Evolutionary conservation across 2,329 filamentous ascomycete genomes (phyloP).

Genomic region (Aspergillus luchuensis): DNA sequence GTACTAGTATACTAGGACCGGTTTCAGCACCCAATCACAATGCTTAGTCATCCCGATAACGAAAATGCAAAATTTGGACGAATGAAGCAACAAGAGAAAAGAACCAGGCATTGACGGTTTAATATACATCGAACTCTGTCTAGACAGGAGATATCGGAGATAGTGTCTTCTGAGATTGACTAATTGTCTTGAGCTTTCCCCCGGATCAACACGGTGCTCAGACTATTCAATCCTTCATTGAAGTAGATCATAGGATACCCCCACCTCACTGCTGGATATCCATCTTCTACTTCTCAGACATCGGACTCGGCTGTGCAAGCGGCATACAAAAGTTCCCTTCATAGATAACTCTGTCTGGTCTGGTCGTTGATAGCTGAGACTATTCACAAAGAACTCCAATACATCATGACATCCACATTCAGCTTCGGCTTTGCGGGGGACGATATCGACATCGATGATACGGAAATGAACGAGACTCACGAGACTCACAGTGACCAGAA

Average conservation of each 20-base stretch:
- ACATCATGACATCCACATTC: conserved; percentile 42
- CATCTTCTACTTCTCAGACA: neutral
- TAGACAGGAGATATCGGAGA: neutral
- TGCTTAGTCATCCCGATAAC: conserved; percentile 22
- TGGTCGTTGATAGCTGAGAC: neutral
- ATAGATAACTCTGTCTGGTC: too few relatives aligned
- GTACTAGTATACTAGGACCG: too few relatives aligned
- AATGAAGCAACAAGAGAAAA: neutral
- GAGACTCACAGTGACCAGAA: conserved; percentile 14
- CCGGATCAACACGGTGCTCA: too few relatives aligned
- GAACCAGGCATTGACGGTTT: neutral
- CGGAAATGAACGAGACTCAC: conserved; percentile 27
- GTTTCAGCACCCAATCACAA: neutral
- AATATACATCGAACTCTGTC: neutral
- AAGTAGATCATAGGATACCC: neutral
- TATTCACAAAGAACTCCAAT: neutral
- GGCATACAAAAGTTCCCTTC: neutral
- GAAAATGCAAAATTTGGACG: conserved; percentile 12
- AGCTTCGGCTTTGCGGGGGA: conserved; percentile 62
- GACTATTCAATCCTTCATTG: neutral
- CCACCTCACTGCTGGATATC: neutral
- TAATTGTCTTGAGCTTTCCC: neutral
- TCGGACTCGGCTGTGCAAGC: too few relatives aligned
- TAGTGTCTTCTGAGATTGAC: neutral
- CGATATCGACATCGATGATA: conserved; percentile 56